Conservation (phyloP, 495 filamentous ascomycete species). For the Daldinia bambusicola region DNA sequence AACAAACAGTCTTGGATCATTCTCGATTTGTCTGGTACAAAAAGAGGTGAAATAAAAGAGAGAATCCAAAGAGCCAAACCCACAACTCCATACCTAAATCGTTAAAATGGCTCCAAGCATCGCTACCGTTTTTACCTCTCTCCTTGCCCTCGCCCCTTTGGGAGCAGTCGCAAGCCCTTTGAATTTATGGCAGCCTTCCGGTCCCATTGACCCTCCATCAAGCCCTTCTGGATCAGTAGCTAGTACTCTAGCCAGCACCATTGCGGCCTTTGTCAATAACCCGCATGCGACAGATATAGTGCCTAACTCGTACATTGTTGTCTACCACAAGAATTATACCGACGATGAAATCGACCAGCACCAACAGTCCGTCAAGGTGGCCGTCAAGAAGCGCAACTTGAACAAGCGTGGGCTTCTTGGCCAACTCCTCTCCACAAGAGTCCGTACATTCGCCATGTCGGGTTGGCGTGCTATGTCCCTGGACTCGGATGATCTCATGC, state of each 20-base stretch:
- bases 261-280: conserved; percentile 55
- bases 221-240: conserved; percentile 47
- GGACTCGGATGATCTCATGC: conserved; percentile 59
- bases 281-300: conserved; percentile 51
- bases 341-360: conserved; percentile 55
- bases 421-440: conserved; percentile 52
- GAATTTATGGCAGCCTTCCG: conserved; percentile 37
- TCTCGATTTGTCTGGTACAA: conserved; percentile 43
- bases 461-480: conserved; percentile 61
- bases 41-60: conserved; percentile 10
- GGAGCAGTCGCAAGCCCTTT: conserved; percentile 34
- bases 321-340: conserved; percentile 59
- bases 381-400: conserved; percentile 61
- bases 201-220: background rate
- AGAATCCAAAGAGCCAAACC: background rate
- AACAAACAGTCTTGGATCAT: background rate
- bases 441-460: conserved; percentile 56
- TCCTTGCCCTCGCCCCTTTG: conserved; percentile 48
- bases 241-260: background rate
- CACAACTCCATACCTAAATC: background rate
- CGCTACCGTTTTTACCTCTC: conserved; percentile 46
- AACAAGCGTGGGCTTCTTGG: conserved; percentile 55
- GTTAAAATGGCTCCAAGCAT: conserved; percentile 47
- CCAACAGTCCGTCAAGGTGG: conserved; percentile 52
- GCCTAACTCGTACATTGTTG: conserved; percentile 61